These are phyloP conservation scores for Coemansia sp. DNA, from an alignment of 192 early-diverging fungal genomes.

Conservation along the genomic window DNA sequence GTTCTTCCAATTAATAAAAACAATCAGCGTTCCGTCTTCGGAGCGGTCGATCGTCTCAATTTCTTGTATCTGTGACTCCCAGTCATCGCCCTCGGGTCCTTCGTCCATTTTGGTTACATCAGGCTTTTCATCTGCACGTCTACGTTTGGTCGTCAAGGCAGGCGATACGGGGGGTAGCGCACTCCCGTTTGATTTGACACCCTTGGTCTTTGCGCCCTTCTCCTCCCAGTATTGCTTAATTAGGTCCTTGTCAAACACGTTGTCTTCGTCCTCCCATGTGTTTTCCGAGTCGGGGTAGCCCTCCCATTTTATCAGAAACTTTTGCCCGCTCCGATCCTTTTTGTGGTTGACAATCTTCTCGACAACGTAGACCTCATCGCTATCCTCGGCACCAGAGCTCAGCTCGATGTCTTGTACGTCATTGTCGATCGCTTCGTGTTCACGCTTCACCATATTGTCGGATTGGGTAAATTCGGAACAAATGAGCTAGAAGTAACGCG, in stretches of 20 bases:
- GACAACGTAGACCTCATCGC: constrained; percentile 24
- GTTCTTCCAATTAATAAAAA: constrained; percentile 54
- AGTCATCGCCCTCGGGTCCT: constrained; percentile 16
- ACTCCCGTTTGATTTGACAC: constrained; percentile 9
- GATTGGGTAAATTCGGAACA: background rate
- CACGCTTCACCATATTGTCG: constrained; percentile 4
- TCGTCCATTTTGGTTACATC: background rate
- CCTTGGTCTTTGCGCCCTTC: constrained; percentile 8
- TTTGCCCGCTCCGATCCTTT: constrained; percentile 4
- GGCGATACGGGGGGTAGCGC: background rate
- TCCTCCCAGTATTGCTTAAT: constrained; percentile 40
- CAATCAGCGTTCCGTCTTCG: constrained; percentile 29
- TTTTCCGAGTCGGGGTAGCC: constrained; percentile 50
- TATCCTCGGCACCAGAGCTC: constrained; percentile 11
- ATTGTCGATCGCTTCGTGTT: background rate
- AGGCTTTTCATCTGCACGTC: constrained; percentile 8
- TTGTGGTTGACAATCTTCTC: constrained; percentile 25
- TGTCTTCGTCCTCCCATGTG: constrained; percentile 61
- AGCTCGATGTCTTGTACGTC: background rate
- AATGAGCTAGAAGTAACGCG: background rate
- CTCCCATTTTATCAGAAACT: constrained; percentile 60
- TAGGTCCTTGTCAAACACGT: constrained; percentile 46
- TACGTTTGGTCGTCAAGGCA: constrained; percentile 21
- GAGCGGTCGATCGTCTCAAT: constrained; percentile 31
- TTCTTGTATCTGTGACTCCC: constrained; percentile 30